Base-by-base conservation (phyloP, 2,329 filamentous ascomycete species). In the Nemania bipapillata region DNA sequence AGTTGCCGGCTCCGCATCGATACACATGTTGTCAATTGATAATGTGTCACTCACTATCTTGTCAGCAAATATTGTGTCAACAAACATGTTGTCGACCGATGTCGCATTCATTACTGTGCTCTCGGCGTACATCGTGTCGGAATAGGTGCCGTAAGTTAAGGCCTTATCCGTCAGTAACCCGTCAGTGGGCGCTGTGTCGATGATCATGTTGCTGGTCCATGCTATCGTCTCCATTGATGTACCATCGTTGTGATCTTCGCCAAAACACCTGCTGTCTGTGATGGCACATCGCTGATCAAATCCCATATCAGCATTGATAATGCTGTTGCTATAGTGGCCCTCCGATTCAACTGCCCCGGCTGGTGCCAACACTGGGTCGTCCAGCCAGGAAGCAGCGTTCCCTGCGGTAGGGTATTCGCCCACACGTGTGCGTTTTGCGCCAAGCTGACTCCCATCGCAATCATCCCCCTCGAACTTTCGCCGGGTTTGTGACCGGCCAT, bases 361-460 rank as follows among this genome's bases (percentile, higher is more conserved):
- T 20, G 55, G 55, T n/a, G 30, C 42, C n/a, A 32, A 20, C 37
- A 6, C 55, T 58, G 55, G 20, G 42, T 42, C 30, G 20, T 60
- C 40, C 37, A 49, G 37, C 24, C 12, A 22, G 22, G 49, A 32
- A 15, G 20, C 37, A 49, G 22, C 35, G 42, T 30, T 35, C 17
- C 28, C 17, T 26, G 17, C 55, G 32, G 7, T 58, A 17, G 32
- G 55, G 55, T 37, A 58, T 26, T 58, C 55, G 32, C 37, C 55
- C n/a, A 42, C 24, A 32, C 55, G 30, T 32, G 8, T n/a, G 55
- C 55, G 55, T 58, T 58, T 58, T 35, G 55, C 32, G 20, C 32
- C 35, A 26, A 26, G 55, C 20, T 42, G 55, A 58, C 22, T 24
- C 28, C 37, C 55, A 2, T 42, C 32, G 15, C 37, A 30, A 7